These are phyloP conservation scores for Thermothielavioides terrestris DNA, from an alignment of 495 filamentous ascomycete genomes.

Conservation along the genomic window DNA sequence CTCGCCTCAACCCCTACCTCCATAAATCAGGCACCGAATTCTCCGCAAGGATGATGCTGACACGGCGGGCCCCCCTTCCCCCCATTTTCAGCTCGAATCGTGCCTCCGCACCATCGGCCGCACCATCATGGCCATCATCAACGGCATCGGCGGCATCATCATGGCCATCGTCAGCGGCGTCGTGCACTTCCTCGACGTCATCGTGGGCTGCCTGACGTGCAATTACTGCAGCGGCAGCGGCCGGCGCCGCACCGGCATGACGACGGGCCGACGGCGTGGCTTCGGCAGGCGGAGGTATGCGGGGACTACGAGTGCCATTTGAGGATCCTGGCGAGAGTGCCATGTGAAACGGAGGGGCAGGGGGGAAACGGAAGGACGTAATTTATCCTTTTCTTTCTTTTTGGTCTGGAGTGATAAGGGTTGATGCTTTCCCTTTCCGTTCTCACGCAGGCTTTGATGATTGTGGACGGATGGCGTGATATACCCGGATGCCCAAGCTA, in stretches of 20 bases:
- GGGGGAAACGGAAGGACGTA: neutral
- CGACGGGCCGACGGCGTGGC: conserved; percentile 13
- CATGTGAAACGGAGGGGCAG: neutral
- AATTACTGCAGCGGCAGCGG: conserved; percentile 39
- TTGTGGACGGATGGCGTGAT: neutral
- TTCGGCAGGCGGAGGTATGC: conserved; percentile 23
- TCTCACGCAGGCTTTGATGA: neutral
- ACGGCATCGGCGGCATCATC: conserved; percentile 70
- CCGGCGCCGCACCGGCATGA: conserved; percentile 6
- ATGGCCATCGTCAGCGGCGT: conserved; percentile 67
- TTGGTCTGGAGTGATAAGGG: neutral
- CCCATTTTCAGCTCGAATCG: conserved; percentile 56
- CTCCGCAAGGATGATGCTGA: conserved; percentile 11
- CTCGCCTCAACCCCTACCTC: too few species aligned
- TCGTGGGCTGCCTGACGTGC: conserved; percentile 85
- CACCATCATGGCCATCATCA: conserved; percentile 73
- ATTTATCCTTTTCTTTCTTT: neutral
- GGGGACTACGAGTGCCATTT: conserved; percentile 11
- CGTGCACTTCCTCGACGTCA: conserved; percentile 66
- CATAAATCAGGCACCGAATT: too few species aligned
- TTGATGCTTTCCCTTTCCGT: neutral
- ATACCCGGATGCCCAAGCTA: conserved; percentile 5
- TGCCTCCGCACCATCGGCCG: conserved; percentile 78
- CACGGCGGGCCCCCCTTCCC: too few species aligned
- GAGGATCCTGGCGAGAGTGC: too few species aligned